phyloP scores from a whole-genome alignment of 148 eudicot genomes.

The Rhododendron griersonianum region DNA sequence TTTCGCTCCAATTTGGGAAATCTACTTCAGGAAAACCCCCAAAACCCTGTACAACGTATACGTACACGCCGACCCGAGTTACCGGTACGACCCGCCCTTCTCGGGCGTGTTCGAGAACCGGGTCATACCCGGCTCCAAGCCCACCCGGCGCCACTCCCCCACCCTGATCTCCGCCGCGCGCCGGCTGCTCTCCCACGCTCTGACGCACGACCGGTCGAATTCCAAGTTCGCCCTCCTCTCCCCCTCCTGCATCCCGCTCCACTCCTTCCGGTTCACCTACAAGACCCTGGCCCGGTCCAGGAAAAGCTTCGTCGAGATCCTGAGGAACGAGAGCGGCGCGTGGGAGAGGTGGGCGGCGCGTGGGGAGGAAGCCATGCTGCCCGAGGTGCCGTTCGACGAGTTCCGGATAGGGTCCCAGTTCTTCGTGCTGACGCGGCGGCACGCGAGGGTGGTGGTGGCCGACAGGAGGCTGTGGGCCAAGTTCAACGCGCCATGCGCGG shows the following conservation, averaged over 20 bases:
- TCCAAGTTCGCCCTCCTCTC: conserved; percentile 72
- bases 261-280: conserved; percentile 67
- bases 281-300: conserved; percentile 18
- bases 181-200: conserved; percentile 62
- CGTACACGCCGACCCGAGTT: conserved; percentile 63
- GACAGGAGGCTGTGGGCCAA: conserved; percentile 60
- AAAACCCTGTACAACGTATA: conserved; percentile 57
- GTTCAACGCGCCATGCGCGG: conserved; percentile 58
- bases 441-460: conserved; percentile 50
- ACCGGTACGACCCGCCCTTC: conserved; percentile 27
- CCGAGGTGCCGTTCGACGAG: conserved; percentile 39
- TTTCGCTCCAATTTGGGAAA: conserved; percentile 70
- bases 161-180: conserved; percentile 72
- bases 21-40: conserved; percentile 43
- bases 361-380: conserved; percentile 64
- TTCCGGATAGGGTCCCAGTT: conserved; percentile 93
- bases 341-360: conserved; percentile 80
- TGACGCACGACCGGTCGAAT: conserved; percentile 60
- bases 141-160: conserved; percentile 72
- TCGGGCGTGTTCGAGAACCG: conserved; percentile 52
- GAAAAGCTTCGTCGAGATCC: conserved; percentile 68
- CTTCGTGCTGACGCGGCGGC: conserved; percentile 56
- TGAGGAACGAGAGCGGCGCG: conserved; percentile 51
- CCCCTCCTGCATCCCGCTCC: conserved; percentile 65
- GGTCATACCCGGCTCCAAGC: conserved; percentile 50